A percentile compares a stretch with the other conserved stretches of the same genome.
Evolutionary conservation across 1,284 basidiomycete species (phyloP).

Genomic region (Sanghuangporus weigelae): DNA sequence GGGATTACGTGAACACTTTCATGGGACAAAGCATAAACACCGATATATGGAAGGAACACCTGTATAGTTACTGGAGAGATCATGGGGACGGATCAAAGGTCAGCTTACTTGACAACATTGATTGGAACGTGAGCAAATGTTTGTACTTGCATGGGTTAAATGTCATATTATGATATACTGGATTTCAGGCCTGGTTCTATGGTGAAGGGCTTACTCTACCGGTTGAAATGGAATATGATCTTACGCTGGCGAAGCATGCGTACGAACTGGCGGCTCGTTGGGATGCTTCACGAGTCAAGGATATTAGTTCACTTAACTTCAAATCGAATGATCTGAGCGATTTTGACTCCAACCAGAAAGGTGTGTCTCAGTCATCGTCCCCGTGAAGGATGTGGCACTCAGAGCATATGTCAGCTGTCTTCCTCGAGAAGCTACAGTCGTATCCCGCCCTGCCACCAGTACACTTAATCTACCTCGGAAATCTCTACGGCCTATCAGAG

Average conservation of each 20-base stretch:
- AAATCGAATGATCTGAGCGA: constrained; percentile 44
- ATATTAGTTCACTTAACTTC: constrained; percentile 47
- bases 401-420: constrained; percentile 46
- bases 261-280: constrained; percentile 74
- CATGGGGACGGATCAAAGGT: constrained; percentile 60
- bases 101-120: constrained; percentile 65
- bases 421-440: constrained; percentile 65
- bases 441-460: constrained; percentile 44
- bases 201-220: constrained; percentile 80
- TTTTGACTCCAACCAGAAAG: constrained; percentile 66
- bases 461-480: constrained; percentile 51
- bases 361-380: constrained; percentile 28
- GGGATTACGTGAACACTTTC: constrained; percentile 76
- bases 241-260: constrained; percentile 67
- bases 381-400: constrained; percentile 1
- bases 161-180: constrained; percentile 7
- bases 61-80: constrained; percentile 73
- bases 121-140: constrained; percentile 64
- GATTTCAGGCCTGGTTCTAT: constrained; percentile 72
- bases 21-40: constrained; percentile 85
- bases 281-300: constrained; percentile 57
- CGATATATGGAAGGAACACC: constrained; percentile 81
- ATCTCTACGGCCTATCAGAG: constrained; percentile 45
- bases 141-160: not conserved
- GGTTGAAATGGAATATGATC: constrained; percentile 80